These are phyloP conservation scores for Sonneratia alba DNA, from an alignment of 345 rosid genomes.

Conservation along the genomic window DNA sequence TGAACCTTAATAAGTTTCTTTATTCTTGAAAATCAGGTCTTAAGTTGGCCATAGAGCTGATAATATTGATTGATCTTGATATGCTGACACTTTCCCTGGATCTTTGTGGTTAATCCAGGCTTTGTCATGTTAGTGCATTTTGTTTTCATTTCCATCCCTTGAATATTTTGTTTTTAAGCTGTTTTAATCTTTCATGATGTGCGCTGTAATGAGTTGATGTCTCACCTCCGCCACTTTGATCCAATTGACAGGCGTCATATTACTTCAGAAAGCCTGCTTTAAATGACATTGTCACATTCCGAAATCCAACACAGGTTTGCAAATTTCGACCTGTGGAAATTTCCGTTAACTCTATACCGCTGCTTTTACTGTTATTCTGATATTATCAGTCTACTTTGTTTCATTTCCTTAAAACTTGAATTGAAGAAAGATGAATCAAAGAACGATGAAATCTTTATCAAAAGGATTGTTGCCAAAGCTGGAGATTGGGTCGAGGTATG, in stretches of 20 bases:
- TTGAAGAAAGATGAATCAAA: conserved; percentile 11
- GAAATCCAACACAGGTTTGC: conserved; percentile 34
- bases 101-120: background rate
- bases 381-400: background rate
- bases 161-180: background rate
- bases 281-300: conserved; percentile 65
- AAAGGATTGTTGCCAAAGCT: conserved; percentile 73
- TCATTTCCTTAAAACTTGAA: conserved; percentile 46
- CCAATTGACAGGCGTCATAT: conserved; percentile 47
- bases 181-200: background rate
- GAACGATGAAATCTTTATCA: conserved; percentile 55
- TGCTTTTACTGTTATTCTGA: too few species aligned
- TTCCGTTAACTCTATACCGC: background rate
- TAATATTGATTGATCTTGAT: background rate
- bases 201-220: background rate
- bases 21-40: background rate
- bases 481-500: conserved; percentile 81
- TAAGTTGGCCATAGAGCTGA: background rate
- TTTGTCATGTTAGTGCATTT: too few species aligned
- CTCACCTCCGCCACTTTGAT: background rate
- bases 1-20: background rate
- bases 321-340: background rate
- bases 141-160: too few species aligned
- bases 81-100: background rate
- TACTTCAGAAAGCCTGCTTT: conserved; percentile 65